Evolutionary conservation across 2,329 filamentous ascomycete genomes (phyloP), one percentile per base, ranked within the genome.

Genomic region (Claviceps spartinae): DNA sequence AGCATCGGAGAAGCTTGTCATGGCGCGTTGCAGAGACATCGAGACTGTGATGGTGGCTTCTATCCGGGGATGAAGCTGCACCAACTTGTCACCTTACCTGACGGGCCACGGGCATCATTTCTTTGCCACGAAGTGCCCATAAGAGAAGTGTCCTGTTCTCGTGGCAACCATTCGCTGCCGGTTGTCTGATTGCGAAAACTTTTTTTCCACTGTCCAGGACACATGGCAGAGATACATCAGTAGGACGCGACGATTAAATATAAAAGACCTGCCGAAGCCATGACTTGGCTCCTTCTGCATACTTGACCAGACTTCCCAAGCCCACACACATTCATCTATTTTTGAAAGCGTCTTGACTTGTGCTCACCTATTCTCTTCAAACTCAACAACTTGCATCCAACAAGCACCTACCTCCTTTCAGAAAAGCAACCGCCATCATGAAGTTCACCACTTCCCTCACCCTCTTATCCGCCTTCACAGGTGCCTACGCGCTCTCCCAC

Each of bases 361-460:
- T 34, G 9, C 30, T 34, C 30, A 11, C 13, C 7, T 22, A 22
- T 20, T 22, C 4, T 20, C 41, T 42, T 20, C 41, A 4, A 16
- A 20, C 8, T 42, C 18, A 34, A 34, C 30, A 34, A 34, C 30
- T 11, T 30, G 30, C 30, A 30, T 30, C 30, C 30, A 11, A 30
- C 30, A 30, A 30, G 30, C 26, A 30, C 24, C 2, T 7, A 30
- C 9, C 30, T 34, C 30, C 30, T 34, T 34, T 34, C 30, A 34
- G 1, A 26, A 30, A n/a, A n/a, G 9, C 6, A 45, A 5, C 18
- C 16, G 6, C 36, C 16, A 22, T 20, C 43, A 54, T 54, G 52
- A 54, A 49, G 49, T 16, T 48, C 30, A 18, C 36, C 26, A 37
- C 43, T 20, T 16, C 30, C 18, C 16, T 54, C 49, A 40, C 49